Percentiles rank a stretch among this genome's conserved stretches.
Conservation (phyloP, 129 eudicot species). For the Escallonia herrerae region DNA sequence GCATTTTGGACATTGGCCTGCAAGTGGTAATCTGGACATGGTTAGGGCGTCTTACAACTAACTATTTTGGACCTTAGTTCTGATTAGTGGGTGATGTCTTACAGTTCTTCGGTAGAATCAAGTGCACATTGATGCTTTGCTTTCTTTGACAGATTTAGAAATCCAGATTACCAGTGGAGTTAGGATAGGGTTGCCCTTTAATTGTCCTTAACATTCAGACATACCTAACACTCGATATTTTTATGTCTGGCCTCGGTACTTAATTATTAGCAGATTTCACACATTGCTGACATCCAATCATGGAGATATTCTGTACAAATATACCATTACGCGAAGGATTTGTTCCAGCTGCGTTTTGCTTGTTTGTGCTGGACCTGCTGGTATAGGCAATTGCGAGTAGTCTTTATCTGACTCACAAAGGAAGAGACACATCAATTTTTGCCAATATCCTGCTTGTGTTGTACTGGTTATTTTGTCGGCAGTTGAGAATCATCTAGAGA, state of each 20-base stretch:
- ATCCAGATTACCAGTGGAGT: background rate
- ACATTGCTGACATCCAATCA: background rate
- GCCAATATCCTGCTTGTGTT: background rate
- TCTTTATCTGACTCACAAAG: background rate
- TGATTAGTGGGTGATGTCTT: background rate
- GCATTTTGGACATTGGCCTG: background rate
- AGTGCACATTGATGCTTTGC: background rate
- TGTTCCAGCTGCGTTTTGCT: background rate
- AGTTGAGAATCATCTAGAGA: background rate
- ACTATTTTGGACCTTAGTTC: background rate
- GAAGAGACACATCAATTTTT: background rate
- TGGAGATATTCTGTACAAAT: background rate
- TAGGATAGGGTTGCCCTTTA: background rate
- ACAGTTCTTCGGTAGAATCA: background rate
- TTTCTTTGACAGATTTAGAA: background rate
- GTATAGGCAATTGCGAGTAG: background rate
- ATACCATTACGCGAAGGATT: background rate
- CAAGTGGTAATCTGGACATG: background rate
- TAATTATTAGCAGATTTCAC: background rate
- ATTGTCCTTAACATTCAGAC: background rate
- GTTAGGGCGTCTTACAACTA: background rate
- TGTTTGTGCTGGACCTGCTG: background rate
- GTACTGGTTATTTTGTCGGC: background rate
- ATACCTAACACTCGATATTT: background rate
- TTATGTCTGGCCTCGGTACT: background rate